phyloP scores from a whole-genome alignment of 1,139 yeast genomes.

The Kazachstania sp. region DNA sequence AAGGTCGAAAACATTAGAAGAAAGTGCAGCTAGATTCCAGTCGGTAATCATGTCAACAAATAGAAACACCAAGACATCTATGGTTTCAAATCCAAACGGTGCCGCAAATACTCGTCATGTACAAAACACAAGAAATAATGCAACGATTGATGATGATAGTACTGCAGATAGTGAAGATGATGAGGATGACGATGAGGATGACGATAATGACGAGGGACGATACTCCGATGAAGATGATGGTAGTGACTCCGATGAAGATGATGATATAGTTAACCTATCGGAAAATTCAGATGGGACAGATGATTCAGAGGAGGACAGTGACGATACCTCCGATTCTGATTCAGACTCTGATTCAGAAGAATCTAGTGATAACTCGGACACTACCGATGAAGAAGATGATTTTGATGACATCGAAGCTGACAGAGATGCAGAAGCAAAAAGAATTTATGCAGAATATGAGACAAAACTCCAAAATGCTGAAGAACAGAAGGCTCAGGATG shows the following conservation, averaged over 20 bases:
- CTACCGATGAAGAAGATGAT: conserved; percentile 20
- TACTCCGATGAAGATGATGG: conserved; percentile 17
- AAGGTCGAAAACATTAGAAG: conserved; percentile 37
- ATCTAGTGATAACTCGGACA: conserved; percentile 15
- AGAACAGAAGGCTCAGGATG: conserved; percentile 41
- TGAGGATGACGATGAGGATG: too few relatives aligned
- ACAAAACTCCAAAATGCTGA: conserved; percentile 32
- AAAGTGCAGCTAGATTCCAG: conserved; percentile 37
- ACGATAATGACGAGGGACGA: conserved; percentile 15
- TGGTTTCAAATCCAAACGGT: too few relatives aligned
- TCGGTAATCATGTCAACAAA: conserved; percentile 1
- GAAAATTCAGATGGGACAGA: conserved; percentile 16
- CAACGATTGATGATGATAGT: not conserved
- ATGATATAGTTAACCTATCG: conserved; percentile 8
- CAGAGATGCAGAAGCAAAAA: conserved; percentile 23
- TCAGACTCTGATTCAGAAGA: conserved; percentile 14
- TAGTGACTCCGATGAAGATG: conserved; percentile 12
- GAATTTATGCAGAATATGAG: conserved; percentile 34
- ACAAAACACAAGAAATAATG: not conserved
- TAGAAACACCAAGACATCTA: not conserved
- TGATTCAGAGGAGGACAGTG: conserved; percentile 23
- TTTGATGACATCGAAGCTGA: conserved; percentile 24
- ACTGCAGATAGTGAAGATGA: conserved; percentile 9
- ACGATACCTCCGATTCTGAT: conserved; percentile 22
- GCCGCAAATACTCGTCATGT: not conserved